Conservation (phyloP, 2,329 filamentous ascomycete genomes). For the Pyrenochaeta sp. region DNA sequence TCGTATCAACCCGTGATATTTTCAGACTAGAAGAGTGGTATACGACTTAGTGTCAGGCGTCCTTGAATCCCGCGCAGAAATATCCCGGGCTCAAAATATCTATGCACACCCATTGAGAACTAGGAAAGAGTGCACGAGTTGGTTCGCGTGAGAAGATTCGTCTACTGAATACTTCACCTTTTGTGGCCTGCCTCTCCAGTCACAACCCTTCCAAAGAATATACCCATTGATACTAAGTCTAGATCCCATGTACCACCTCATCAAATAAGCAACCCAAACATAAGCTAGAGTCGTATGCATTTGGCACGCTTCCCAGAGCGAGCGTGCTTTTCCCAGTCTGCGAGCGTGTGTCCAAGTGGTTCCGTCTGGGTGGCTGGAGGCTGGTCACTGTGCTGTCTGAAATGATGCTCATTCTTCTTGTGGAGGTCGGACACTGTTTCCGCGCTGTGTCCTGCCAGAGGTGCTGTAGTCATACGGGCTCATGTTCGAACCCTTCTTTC, state of each 20-base stretch:
- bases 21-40: not conserved
- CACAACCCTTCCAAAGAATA: conserved; percentile 31
- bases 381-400: conserved; percentile 5
- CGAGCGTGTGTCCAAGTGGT: not conserved
- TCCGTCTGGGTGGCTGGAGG: conserved; percentile 9
- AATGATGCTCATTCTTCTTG: conserved; percentile 23
- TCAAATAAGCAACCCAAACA: conserved; percentile 20
- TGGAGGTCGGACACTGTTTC: conserved; percentile 24
- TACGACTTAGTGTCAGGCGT: conserved; percentile 14
- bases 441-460: not conserved
- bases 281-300: not conserved
- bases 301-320: not conserved
- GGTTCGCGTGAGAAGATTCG: conserved; percentile 6
- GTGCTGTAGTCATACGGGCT: conserved; percentile 11
- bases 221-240: conserved; percentile 37
- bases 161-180: conserved; percentile 24
- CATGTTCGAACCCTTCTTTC: conserved; percentile 7
- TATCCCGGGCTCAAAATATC: conserved; percentile 7
- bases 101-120: conserved; percentile 12
- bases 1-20: not conserved
- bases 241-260: conserved; percentile 24
- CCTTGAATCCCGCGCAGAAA: not conserved
- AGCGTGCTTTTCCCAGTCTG: conserved; percentile 11
- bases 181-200: conserved; percentile 24
- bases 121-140: conserved; percentile 5